Base-by-base conservation (phyloP, 148 eudicot species). In the Fagopyrum tataricum region DNA sequence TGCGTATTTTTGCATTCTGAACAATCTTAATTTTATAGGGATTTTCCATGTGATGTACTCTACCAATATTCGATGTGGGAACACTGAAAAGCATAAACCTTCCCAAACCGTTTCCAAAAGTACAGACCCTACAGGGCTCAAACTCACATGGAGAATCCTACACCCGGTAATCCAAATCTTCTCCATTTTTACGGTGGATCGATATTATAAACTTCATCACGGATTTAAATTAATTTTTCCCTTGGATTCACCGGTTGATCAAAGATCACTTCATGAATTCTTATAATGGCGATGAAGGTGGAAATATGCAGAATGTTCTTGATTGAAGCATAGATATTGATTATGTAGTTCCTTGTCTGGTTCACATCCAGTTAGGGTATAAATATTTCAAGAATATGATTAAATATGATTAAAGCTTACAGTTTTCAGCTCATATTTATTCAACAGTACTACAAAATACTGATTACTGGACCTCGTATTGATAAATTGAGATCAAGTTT, bases 1-100 rank as follows among this genome's bases (percentile, higher is more conserved):
- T 70, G 52, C 72, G 72, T 44, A 6, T 0, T 4, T 64, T 1
- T 0, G 4, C 0, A 4, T 4, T 0, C 0, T 0, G 12, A 4
- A 17, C 67, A 2, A 14, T 6, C 17, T 31, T 4, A 0, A 1
- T 31, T 64, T 64, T 39, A 64, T 64, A 64, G 4, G 5, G 4
- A 9, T 0, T 39, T 6, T 64, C 7, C 4, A 4, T 4, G 2
- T 20, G 7, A 2, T 20, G 42, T 14, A 5, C 21, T 26, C 6
- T 0, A 14, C 21, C 12, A 13, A 13, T 14, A 31, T 13, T 43
- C 69, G 69, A 64, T 64, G 69, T 64, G 69, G 69, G 69, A 64
- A 12, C 5, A 1, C 14, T 14, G 18, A 2, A 64, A 37, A 37
- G 43, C 69, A 37, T 37, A 8, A 9, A 11, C 66, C 66, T 21